Evolutionary conservation across 352 stramenopile species (phyloP).

Genomic region (Plasmopara viticola): DNA sequence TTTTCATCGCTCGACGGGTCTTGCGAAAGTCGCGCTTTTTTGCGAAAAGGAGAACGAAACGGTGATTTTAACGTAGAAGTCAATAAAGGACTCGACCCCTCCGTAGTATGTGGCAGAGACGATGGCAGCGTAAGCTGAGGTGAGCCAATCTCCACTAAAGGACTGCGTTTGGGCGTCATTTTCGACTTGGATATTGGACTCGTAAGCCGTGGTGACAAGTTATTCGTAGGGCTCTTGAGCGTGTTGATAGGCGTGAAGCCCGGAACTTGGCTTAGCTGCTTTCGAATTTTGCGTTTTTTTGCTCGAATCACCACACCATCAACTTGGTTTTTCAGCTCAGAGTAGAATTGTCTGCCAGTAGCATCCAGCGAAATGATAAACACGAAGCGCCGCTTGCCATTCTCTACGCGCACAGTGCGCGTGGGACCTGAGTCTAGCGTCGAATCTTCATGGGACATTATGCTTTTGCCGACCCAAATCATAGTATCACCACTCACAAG

Average conservation of each 20-base stretch:
- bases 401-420: constrained; percentile 47
- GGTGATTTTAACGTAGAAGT: constrained; percentile 51
- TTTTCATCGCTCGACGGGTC: constrained; percentile 25
- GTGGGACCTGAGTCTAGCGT: constrained; percentile 22
- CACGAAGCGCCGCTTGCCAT: constrained; percentile 56
- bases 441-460: constrained; percentile 44
- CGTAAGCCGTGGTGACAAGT: constrained; percentile 16
- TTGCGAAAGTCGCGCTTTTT: constrained; percentile 41
- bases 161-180: constrained; percentile 35
- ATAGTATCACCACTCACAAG: constrained; percentile 65
- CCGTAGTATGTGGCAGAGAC: constrained; percentile 40
- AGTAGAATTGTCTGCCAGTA: constrained; percentile 48
- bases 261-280: constrained; percentile 46
- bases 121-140: constrained; percentile 35
- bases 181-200: constrained; percentile 35
- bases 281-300: constrained; percentile 80
- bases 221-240: constrained; percentile 46
- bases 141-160: constrained; percentile 41
- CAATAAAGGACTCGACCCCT: constrained; percentile 30
- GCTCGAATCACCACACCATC: constrained; percentile 49
- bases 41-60: constrained; percentile 71
- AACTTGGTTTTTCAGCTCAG: constrained; percentile 58
- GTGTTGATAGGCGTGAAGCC: constrained; percentile 69
- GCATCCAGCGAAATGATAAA: constrained; percentile 44
- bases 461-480: constrained; percentile 57